Base-by-base conservation (phyloP, 177 flowering plant species). In the Vitis hybrid region DNA sequence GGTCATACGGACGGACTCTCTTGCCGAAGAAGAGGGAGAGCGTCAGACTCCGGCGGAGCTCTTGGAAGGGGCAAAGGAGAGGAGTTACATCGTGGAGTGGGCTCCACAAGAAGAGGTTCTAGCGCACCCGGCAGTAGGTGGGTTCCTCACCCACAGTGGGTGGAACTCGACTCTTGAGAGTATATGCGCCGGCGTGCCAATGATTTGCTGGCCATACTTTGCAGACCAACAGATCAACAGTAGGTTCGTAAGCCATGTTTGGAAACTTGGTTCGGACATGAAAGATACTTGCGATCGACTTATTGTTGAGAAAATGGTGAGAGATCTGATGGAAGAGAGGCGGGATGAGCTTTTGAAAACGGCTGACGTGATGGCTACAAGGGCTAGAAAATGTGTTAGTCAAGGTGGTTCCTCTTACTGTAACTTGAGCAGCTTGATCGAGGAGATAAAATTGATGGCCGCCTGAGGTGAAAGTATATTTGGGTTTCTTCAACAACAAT, bases 131-230 rank as follows among this genome's bases (percentile, higher is more conserved):
- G 76, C 86, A 3, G 56, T 83, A 1, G 84, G 86, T 30, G 82
- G 80, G 56, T 82, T 80, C 65, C 32, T 80, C 68, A 72, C 83
- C 1, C 83, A 82, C 51, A 71, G 71, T 48, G 84, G 84, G 1
- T 80, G 83, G 83, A 80, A 78, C 68, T 80, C 81, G 1, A 75
- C 73, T 0, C 10, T 76, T 45, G 83, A 81, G 69, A 71, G 84
- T 21, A 59, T 81, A 8, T 51, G 11, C 2, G 81, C 73, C 3
- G 82, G 82, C 8, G 74, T 74, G 2, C 84, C 84, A 3, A 76
- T 81, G 81, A 61, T 79, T 59, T 76, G 83, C 17, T 78, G 81
- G 81, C 75, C 83, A 1, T 50, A 6, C 1, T 14, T 78, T n/a
- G 76, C 56, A 4, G 86, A 82, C 55, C 86, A 82, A 21, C 66